A percentile compares a stretch with the other conserved stretches of the same genome.
These are phyloP conservation scores for Aureobasidium sp. DNA, from an alignment of 2,329 filamentous ascomycete species.

Conservation along the genomic window DNA sequence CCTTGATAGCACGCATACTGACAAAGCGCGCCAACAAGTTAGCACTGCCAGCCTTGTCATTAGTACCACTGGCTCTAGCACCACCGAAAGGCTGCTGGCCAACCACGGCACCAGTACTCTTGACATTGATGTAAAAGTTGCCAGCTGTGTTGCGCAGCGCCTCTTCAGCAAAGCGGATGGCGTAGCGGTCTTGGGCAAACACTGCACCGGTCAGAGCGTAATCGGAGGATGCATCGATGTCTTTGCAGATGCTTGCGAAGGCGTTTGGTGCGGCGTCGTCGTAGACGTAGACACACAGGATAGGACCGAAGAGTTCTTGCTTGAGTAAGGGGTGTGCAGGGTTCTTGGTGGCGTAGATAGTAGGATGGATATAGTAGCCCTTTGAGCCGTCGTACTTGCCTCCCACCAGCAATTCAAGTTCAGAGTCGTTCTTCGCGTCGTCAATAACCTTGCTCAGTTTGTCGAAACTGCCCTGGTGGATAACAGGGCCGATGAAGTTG, in stretches of 20 bases:
- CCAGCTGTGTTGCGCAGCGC: constrained; percentile 64
- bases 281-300: constrained; percentile 69
- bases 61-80: constrained; percentile 47
- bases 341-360: constrained; percentile 68
- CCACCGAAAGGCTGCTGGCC: constrained; percentile 39
- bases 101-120: constrained; percentile 49
- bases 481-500: constrained; percentile 83
- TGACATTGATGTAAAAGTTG: constrained; percentile 83
- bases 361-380: constrained; percentile 79
- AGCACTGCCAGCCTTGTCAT: constrained; percentile 49
- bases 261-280: constrained; percentile 50
- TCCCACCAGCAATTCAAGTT: constrained; percentile 65
- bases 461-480: constrained; percentile 73
- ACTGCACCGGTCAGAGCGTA: constrained; percentile 72
- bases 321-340: constrained; percentile 65
- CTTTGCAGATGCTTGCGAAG: constrained; percentile 51
- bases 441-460: constrained; percentile 72
- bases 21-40: constrained; percentile 46
- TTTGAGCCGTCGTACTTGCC: constrained; percentile 69
- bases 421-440: constrained; percentile 64
- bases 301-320: constrained; percentile 74
- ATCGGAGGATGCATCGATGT: constrained; percentile 63
- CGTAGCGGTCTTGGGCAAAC: constrained; percentile 61
- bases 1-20: constrained; percentile 48
- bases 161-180: constrained; percentile 61